Evolutionary conservation across 352 stramenopile species (phyloP).

Genomic region (Pythium sp.): DNA sequence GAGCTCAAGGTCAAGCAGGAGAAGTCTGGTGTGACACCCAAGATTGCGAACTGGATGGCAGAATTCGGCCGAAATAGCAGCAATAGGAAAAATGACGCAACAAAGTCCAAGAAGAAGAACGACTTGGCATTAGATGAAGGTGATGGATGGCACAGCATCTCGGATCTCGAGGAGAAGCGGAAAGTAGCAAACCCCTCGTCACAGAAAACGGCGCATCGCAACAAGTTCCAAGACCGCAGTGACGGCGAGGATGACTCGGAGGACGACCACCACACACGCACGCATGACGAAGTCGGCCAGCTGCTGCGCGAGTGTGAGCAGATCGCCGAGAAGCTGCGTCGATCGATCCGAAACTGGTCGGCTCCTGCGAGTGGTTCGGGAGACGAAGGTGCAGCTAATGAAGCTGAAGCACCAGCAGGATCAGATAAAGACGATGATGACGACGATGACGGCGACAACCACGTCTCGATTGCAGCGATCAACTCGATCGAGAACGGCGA

Average conservation of each 20-base stretch:
- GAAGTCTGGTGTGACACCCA: not conserved
- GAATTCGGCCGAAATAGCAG: constrained; percentile 28
- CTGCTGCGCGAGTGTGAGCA: constrained; percentile 60
- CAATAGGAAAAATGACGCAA: not conserved
- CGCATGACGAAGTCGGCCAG: constrained; percentile 71
- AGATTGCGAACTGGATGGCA: constrained; percentile 49
- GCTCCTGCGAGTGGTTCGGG: constrained; percentile 21
- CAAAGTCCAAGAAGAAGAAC: constrained; percentile 3
- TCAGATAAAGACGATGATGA: constrained; percentile 19
- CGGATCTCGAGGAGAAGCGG: constrained; percentile 16
- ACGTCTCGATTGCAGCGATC: constrained; percentile 64
- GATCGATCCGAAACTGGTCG: constrained; percentile 65
- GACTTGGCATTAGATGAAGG: not conserved
- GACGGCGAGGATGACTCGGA: constrained; percentile 35
- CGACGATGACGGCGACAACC: constrained; percentile 24
- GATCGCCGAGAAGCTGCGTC: constrained; percentile 57
- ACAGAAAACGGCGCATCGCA: not conserved
- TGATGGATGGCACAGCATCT: constrained; percentile 18
- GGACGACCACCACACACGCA: constrained; percentile 49
- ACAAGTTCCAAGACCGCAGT: constrained; percentile 13
- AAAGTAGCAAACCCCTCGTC: not conserved
- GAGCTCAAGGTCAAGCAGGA: constrained; percentile 36
- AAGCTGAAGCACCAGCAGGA: not conserved
- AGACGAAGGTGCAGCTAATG: not conserved
- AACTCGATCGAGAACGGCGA: constrained; percentile 15